Evolutionary conservation across 1,284 basidiomycete genomes (phyloP).

Genomic region (Apiotrichum sp.): DNA sequence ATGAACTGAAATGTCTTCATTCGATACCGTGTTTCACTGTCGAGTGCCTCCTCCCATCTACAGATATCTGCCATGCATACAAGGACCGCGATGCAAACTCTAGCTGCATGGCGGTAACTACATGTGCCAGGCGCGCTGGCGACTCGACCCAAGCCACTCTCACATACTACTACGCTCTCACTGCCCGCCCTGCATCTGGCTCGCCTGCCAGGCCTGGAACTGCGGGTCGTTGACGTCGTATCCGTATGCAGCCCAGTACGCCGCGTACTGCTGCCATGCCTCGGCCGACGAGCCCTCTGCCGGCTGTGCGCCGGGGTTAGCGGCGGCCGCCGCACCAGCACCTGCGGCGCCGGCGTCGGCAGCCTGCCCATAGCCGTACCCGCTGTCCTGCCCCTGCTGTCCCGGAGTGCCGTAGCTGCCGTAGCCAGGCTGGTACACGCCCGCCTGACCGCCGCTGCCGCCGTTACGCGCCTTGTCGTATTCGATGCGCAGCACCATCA

Average conservation of each 20-base stretch:
- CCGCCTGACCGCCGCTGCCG: constrained; percentile 49
- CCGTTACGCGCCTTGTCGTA: constrained; percentile 65
- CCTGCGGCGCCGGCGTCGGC: constrained; percentile 35
- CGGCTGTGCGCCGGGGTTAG: constrained; percentile 15
- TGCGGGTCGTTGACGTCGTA: constrained; percentile 68
- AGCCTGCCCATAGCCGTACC: constrained; percentile 28
- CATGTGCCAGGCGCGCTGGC: too few relatives aligned
- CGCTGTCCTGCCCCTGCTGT: constrained; percentile 21
- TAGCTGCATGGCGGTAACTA: too few relatives aligned
- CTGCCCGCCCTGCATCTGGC: constrained; percentile 28
- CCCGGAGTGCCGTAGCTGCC: constrained; percentile 40
- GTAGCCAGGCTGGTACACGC: constrained; percentile 61
- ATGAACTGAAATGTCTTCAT: too few relatives aligned
- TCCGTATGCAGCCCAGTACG: constrained; percentile 66
- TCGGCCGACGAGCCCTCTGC: constrained; percentile 40
- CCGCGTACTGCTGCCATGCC: constrained; percentile 46
- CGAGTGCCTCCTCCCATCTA: too few relatives aligned
- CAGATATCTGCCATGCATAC: too few relatives aligned
- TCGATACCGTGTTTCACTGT: too few relatives aligned
- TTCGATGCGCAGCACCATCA: constrained; percentile 75
- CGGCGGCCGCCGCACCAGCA: constrained; percentile 26
- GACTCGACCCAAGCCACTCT: too few relatives aligned
- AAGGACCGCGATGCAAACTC: too few relatives aligned
- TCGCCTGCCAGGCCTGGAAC: constrained; percentile 46
- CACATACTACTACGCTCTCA: too few relatives aligned